These are phyloP conservation scores for Grosmannia huntii DNA, from an alignment of 2,329 filamentous ascomycete species.

Conservation along the genomic window DNA sequence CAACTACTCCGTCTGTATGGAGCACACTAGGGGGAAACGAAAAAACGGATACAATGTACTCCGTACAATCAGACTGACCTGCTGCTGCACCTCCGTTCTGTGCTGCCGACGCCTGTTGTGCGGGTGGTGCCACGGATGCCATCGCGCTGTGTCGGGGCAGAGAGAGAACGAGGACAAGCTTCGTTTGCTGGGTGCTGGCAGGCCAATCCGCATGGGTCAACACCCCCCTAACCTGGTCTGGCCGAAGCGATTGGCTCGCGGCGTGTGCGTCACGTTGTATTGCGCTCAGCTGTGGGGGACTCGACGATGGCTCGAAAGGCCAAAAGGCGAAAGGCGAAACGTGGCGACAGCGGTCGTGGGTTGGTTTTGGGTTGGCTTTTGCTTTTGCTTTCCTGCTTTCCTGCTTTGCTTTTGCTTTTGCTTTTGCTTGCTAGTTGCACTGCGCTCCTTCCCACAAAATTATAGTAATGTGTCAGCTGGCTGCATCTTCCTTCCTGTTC, in stretches of 20 bases:
- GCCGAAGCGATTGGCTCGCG: neutral
- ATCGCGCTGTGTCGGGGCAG: constrained; percentile 5
- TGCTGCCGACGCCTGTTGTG: constrained; percentile 6
- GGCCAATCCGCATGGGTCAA: neutral
- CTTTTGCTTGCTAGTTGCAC: neutral
- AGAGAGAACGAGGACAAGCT: neutral
- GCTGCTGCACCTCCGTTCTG: neutral
- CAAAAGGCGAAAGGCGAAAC: neutral
- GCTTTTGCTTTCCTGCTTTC: too few relatives aligned
- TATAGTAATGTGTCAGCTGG: neutral
- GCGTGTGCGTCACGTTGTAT: neutral
- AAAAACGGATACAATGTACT: neutral
- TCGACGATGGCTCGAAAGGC: neutral
- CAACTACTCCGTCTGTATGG: neutral
- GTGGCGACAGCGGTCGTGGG: neutral
- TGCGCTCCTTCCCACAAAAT: neutral
- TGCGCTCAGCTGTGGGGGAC: neutral
- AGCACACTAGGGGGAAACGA: neutral
- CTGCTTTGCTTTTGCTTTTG: too few relatives aligned
- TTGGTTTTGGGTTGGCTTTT: neutral
- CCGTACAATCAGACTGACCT: neutral
- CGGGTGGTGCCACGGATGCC: constrained; percentile 5
- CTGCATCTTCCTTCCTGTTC: neutral
- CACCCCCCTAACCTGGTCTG: neutral
- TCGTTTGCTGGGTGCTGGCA: neutral